Evolutionary conservation across 257 asterid genomes (phyloP).

Genomic region (Echium plantagineum): DNA sequence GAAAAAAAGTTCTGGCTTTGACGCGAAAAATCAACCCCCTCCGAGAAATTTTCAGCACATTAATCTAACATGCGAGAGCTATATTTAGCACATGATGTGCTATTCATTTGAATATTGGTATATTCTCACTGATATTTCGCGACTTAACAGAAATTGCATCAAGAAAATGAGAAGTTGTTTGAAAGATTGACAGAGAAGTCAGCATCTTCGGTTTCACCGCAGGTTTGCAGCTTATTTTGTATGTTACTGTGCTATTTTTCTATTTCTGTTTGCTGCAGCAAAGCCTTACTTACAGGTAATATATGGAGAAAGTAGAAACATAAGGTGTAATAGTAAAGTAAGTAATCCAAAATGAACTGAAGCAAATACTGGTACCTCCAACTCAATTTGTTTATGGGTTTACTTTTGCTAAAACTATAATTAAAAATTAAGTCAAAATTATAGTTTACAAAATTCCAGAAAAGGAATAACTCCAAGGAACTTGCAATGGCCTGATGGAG

Average conservation of each 20-base stretch:
- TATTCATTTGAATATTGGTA: background rate
- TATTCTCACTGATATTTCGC: background rate
- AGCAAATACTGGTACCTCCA: too few species aligned
- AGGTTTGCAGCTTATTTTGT: constrained; percentile 34
- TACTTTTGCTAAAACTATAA: too few species aligned
- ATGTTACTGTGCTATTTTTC: background rate
- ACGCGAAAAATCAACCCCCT: background rate
- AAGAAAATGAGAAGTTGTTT: constrained; percentile 93
- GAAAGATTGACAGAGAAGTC: constrained; percentile 90
- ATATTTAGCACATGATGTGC: background rate
- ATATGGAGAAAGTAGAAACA: too few species aligned
- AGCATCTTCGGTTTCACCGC: constrained; percentile 64
- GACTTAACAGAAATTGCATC: constrained; percentile 73
- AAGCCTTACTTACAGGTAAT: too few species aligned
- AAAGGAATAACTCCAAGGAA: too few species aligned
- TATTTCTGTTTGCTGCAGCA: background rate
- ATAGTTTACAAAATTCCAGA: too few species aligned
- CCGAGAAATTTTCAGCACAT: background rate
- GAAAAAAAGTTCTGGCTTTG: background rate
- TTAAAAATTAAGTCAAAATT: too few species aligned
- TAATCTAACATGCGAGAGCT: background rate
- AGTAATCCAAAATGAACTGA: too few species aligned
- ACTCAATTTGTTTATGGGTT: too few species aligned
- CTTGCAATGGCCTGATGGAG: too few species aligned
- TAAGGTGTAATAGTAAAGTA: too few species aligned